Percentiles rank a stretch among this genome's conserved stretches.
phyloP scores from a whole-genome alignment of 2,329 filamentous ascomycete genomes.

The Ceratocystiopsis sp. region DNA sequence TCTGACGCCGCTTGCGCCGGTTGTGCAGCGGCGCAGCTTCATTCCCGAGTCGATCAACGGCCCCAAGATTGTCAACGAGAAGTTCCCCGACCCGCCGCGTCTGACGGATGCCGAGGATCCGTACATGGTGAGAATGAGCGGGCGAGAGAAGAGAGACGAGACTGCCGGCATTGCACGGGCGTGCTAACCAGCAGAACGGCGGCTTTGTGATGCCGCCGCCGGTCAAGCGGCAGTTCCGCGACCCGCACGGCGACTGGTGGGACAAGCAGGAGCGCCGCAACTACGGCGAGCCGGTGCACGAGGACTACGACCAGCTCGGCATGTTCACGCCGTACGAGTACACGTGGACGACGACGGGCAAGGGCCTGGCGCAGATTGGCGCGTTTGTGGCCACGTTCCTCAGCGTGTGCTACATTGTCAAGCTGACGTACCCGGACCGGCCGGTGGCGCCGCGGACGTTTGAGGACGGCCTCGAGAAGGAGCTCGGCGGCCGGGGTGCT shows the following conservation, averaged over 20 bases:
- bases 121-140: too few species aligned
- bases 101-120: slow-evolving; percentile 47
- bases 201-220: slow-evolving; percentile 64
- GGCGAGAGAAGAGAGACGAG: slow-evolving; percentile 19
- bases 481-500: slow-evolving; percentile 55
- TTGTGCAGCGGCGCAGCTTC: slow-evolving; percentile 38
- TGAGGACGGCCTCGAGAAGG: slow-evolving; percentile 53
- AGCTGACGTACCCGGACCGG: slow-evolving; percentile 54
- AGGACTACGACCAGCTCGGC: slow-evolving; percentile 86
- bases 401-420: slow-evolving; percentile 49
- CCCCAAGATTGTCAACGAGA: slow-evolving; percentile 30
- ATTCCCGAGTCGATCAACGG: slow-evolving; percentile 32
- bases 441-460: slow-evolving; percentile 53
- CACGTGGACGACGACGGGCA: slow-evolving; percentile 59
- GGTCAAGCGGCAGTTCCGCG: slow-evolving; percentile 80
- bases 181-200: too few species aligned
- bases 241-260: slow-evolving; percentile 90
- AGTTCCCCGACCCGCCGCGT: slow-evolving; percentile 29
- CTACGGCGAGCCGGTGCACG: slow-evolving; percentile 90
- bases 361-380: slow-evolving; percentile 50
- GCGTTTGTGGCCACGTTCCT: slow-evolving; percentile 48
- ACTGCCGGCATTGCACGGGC: too few species aligned
- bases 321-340: slow-evolving; percentile 84
- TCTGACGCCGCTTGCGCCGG: slow-evolving; percentile 22
- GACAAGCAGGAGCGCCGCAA: slow-evolving; percentile 95